phyloP scores from a whole-genome alignment of 495 filamentous ascomycete species.

The Halenospora varia region DNA sequence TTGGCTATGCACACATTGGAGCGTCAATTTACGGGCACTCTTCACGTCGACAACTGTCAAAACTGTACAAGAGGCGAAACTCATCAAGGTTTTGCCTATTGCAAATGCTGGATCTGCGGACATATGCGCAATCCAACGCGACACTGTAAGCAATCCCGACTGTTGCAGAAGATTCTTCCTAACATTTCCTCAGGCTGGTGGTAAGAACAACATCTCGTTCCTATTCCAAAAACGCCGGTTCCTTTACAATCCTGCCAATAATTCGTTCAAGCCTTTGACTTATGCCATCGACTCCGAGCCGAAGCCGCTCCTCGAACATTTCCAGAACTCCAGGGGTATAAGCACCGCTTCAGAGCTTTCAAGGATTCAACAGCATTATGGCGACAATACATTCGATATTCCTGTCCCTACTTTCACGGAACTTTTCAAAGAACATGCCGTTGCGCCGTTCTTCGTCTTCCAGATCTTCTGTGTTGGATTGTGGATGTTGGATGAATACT shows the following conservation, averaged over 20 bases:
- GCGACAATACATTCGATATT: constrained; percentile 95
- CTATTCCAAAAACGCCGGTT: constrained; percentile 98
- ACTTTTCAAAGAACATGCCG: constrained; percentile 96
- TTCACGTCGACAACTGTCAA: constrained; percentile 76
- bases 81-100: constrained; percentile 91
- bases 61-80: constrained; percentile 68
- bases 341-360: constrained; percentile 66
- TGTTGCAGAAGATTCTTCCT: constrained; percentile 6
- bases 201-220: constrained; percentile 77
- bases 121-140: constrained; percentile 74
- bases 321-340: constrained; percentile 77
- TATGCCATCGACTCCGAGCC: constrained; percentile 86
- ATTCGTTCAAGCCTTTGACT: constrained; percentile 71
- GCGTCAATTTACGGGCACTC: constrained; percentile 73
- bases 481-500: constrained; percentile 99
- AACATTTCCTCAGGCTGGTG: constrained; percentile 47
- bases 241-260: constrained; percentile 66
- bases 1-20: constrained; percentile 98
- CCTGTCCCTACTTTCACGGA: constrained; percentile 93
- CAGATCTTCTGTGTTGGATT: constrained; percentile 98
- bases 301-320: constrained; percentile 66
- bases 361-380: constrained; percentile 85
- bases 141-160: constrained; percentile 49
- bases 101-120: constrained; percentile 87
- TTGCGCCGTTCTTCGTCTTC: constrained; percentile 99